Base-by-base conservation (phyloP, 371 early-diverging fungal species). In the Blakeslea trispora region DNA sequence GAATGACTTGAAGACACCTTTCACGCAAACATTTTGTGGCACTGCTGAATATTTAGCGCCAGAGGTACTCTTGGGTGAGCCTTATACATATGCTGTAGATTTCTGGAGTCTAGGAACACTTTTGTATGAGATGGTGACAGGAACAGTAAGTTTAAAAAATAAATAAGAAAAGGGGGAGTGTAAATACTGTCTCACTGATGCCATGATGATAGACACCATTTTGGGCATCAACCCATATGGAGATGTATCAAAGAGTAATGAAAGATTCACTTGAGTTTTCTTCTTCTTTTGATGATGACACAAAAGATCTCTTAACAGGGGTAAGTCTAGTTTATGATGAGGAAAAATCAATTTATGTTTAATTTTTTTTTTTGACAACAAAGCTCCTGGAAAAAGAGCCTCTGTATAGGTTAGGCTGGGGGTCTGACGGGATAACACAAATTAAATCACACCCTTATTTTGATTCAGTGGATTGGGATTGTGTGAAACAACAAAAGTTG, bases 91-190 rank as follows among this genome's bases (percentile, higher is more conserved):
- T 61, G 82, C 82, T 0, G 94, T 94, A 3, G 99, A 99, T 74
- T 95, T 95, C 85, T 99, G 99, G 99, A 89, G 95, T 44, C 74
- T 97, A 3, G 99, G 98, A 1, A 91, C 96, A 1, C 75, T 97
- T 18, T 75, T 97, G 42, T 99, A 90, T 68, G 96, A 90, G 61
- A 87, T 91, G 80, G 53, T 90, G 28, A 78, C 80, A 24, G 92
- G 92, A 15, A 78, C 75, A 13, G 84, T 81, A 79, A 69, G 79
- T 71, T 19, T n/a, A n/a, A n/a, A n/a, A n/a, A n/a, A 37, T 21
- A 23, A 19, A 45, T 28, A 37, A 50, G 17, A 18, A 50, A 32
- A 35, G 35, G 32, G 21, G 18, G 10, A 46, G 14, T 14, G 19
- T 28, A 18, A 15, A 19, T 31, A n/a, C n/a, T n/a, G n/a, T n/a